Percentiles rank a stretch among this genome's conserved stretches.
phyloP scores from a whole-genome alignment of 768 basidiomycete species.

The Gymnopilus dilepis region DNA sequence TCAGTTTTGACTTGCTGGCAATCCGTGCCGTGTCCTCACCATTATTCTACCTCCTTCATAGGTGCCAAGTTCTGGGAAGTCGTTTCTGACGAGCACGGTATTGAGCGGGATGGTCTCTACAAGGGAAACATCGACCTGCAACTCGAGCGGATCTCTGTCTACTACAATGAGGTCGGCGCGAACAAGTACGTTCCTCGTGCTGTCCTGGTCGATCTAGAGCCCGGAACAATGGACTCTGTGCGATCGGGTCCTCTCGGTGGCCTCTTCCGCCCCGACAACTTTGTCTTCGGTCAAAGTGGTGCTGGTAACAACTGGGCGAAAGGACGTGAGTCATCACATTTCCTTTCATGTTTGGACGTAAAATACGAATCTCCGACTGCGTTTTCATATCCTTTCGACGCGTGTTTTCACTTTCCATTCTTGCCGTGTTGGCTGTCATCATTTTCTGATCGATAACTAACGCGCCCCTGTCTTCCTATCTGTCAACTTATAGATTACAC shows the following conservation, averaged over 20 bases:
- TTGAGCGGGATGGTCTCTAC: slow-evolving; percentile 92
- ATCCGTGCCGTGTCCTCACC: slow-evolving; percentile 23
- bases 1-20: slow-evolving; percentile 25
- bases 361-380: not conserved
- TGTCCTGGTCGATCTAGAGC: slow-evolving; percentile 96
- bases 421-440: slow-evolving; percentile 14
- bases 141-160: slow-evolving; percentile 96
- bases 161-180: slow-evolving; percentile 95
- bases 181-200: slow-evolving; percentile 99
- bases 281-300: slow-evolving; percentile 97
- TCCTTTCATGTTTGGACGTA: not conserved
- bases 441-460: slow-evolving; percentile 26
- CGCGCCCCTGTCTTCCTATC: slow-evolving; percentile 16
- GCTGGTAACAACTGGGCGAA: slow-evolving; percentile 99
- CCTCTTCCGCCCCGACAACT: slow-evolving; percentile 98
- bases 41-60: slow-evolving; percentile 34
- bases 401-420: slow-evolving; percentile 20
- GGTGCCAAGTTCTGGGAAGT: slow-evolving; percentile 98
- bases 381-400: slow-evolving; percentile 24
- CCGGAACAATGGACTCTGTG: slow-evolving; percentile 94
- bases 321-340: slow-evolving; percentile 76
- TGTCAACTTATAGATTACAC: slow-evolving; percentile 68
- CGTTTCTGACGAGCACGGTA: slow-evolving; percentile 97
- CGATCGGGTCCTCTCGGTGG: slow-evolving; percentile 88
- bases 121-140: slow-evolving; percentile 94